Evolutionary conservation across 2,329 filamentous ascomycete genomes (phyloP), one percentile per base, ranked within the genome.

Genomic region (Talaromyces sp.): DNA sequence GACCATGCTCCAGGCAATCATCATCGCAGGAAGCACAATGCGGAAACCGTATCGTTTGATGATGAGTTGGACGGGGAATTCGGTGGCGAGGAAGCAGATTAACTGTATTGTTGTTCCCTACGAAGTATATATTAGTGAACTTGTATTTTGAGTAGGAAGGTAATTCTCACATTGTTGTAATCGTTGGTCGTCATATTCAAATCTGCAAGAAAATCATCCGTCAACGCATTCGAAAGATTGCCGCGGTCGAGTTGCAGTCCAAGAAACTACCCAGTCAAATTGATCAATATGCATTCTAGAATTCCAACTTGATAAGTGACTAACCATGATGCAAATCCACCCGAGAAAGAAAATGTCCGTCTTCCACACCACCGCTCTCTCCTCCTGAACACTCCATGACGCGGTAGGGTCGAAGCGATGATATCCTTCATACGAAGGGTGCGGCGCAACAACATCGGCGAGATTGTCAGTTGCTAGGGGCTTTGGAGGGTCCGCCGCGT

Each of bases 241-340:
- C 83, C 83, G 49, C 85, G 77, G 67, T 86, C 84, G 3, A 87
- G 73, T 66, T 87, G 82, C 1, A 87, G 73, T 0, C 80, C 83
- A 57, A 86, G 39, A 42, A 60, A 60, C 58, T 60, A 17, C 33
- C 28, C 27, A 15, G 19, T 58, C 25, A 52, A n/a, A n/a, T n/a
- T n/a, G 30, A 58, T 22, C 22, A 22, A 22, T 2, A 22, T 22
- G 1, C 22, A 22, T 22, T 22, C 22, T 22, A 22, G 2, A 22
- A 22, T 22, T 2, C 22, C 22, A 22, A 22, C 2, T 53, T 30
- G 28, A 3, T 6, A 30, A 30, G 28, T 30, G 28, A 36, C 47
- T 84, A 71, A 86, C 86, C 82, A 84, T 84, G 42, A 84, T 68
- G 60, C 81, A 83, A 71, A 68, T 65, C 68, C 68, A 71, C 30